Conservation (phyloP, 2,329 filamentous ascomycete genomes). For the Nannizziopsis arthrosporioides region DNA sequence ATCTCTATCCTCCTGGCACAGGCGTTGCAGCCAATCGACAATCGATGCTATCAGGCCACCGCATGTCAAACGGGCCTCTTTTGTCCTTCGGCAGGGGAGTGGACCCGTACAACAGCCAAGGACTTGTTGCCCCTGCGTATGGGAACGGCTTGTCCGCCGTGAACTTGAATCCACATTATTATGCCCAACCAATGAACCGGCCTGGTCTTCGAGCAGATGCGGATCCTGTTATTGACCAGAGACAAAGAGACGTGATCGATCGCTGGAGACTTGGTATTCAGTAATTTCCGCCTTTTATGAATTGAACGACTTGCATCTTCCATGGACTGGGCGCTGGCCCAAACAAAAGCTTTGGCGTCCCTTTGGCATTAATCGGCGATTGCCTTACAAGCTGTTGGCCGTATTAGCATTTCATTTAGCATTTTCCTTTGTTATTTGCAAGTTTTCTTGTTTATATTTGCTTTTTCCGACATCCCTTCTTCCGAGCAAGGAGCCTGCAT, state of each 20-base stretch:
- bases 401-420: no score
- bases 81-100: slow-evolving; percentile 7
- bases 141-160: slow-evolving; percentile 13
- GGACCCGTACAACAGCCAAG: slow-evolving; percentile 1
- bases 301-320: background rate
- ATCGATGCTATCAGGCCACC: slow-evolving; percentile 2
- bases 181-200: slow-evolving; percentile 11
- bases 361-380: no score
- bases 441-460: no score
- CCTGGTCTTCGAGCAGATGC: slow-evolving; percentile 5
- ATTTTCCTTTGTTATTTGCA: no score
- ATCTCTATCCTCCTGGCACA: background rate
- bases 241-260: slow-evolving; percentile 47
- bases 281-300: background rate
- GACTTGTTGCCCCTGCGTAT: slow-evolving; percentile 8
- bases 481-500: no score
- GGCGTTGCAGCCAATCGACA: slow-evolving; percentile 6
- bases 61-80: slow-evolving; percentile 3
- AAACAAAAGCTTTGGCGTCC: no score
- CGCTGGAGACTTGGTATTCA: slow-evolving; percentile 43
- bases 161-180: slow-evolving; percentile 17
- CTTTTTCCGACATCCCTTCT: no score
- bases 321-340: background rate
- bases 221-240: slow-evolving; percentile 33
- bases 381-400: no score